A percentile compares a stretch with the other conserved stretches of the same genome.
Evolutionary conservation across 1,139 yeast genomes (phyloP).

Genomic region (Wickerhamiella infanticola): DNA sequence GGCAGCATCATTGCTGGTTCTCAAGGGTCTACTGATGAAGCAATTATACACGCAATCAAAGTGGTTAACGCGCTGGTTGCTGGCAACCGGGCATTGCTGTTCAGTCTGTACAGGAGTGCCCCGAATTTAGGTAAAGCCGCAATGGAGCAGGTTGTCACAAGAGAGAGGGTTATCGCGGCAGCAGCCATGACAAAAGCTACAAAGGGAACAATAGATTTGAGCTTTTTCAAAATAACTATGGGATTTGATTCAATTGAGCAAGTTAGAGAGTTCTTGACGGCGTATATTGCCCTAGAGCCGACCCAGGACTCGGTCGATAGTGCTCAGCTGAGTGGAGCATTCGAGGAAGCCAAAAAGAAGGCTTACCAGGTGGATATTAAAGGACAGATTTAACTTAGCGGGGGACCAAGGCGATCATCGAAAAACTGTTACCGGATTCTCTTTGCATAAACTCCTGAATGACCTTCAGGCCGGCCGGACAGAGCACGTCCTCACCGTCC

Average conservation of each 20-base stretch:
- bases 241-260: conserved; percentile 28
- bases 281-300: conserved; percentile 28
- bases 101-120: conserved; percentile 30
- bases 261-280: conserved; percentile 29
- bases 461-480: conserved; percentile 37
- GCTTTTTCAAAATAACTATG: conserved; percentile 34
- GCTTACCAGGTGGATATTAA: conserved; percentile 68
- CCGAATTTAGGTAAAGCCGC: conserved; percentile 30
- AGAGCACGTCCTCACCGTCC: conserved; percentile 33
- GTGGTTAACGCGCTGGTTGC: conserved; percentile 30
- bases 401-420: conserved; percentile 25
- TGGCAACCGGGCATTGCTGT: conserved; percentile 40
- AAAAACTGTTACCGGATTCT: conserved; percentile 20
- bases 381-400: conserved; percentile 46
- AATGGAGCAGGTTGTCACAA: conserved; percentile 33
- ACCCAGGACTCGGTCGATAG: conserved; percentile 23
- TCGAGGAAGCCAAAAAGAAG: conserved; percentile 30
- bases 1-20: conserved; percentile 16
- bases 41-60: conserved; percentile 31
- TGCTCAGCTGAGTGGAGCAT: conserved; percentile 31
- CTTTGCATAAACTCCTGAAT: conserved; percentile 50
- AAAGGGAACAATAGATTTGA: conserved; percentile 34
- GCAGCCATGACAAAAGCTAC: conserved; percentile 45
- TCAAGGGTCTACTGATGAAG: conserved; percentile 16
- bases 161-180: conserved; percentile 48